These are phyloP conservation scores for Quillaja saponaria DNA, from an alignment of 306 rosid species.

Conservation along the genomic window DNA sequence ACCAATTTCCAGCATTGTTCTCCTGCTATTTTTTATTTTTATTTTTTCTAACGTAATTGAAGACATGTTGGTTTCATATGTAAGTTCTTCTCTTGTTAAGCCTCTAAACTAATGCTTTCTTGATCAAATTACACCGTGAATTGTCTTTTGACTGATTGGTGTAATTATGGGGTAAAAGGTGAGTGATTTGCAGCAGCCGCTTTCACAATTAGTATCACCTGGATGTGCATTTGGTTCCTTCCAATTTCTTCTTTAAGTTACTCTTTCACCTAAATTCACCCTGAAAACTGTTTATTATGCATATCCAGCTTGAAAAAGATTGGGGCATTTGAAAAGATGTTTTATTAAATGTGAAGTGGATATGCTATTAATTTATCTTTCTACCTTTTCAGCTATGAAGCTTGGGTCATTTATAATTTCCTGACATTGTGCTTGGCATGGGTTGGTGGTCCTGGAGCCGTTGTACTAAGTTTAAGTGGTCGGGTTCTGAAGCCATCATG, in stretches of 20 bases:
- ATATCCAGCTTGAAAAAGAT: not conserved
- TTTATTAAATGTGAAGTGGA: not conserved
- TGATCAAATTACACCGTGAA: not conserved
- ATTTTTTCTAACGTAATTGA: constrained; percentile 5
- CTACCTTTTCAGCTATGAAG: constrained; percentile 77
- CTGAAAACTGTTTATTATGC: constrained; percentile 3
- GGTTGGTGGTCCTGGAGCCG: constrained; percentile 99
- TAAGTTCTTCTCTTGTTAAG: constrained; percentile 8
- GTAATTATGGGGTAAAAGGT: constrained; percentile 10
- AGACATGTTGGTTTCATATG: constrained; percentile 8
- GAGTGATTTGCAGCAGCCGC: constrained; percentile 6
- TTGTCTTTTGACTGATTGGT: constrained; percentile 3
- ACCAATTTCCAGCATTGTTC: not conserved
- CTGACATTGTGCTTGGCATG: constrained; percentile 89
- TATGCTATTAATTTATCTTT: constrained; percentile 22
- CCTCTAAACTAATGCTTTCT: constrained; percentile 6
- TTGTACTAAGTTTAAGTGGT: constrained; percentile 85
- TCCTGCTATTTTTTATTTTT: not conserved
- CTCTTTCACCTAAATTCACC: constrained; percentile 2
- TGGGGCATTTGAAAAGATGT: not conserved
- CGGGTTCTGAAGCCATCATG: constrained; percentile 86
- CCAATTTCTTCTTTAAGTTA: constrained; percentile 4
- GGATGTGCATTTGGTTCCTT: too few relatives aligned
- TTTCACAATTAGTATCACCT: constrained; percentile 13
- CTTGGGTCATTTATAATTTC: constrained; percentile 96